Evolutionary conservation across 768 basidiomycete species (phyloP), one percentile per base, ranked within the genome.

Genomic region (Inosperma sp.): DNA sequence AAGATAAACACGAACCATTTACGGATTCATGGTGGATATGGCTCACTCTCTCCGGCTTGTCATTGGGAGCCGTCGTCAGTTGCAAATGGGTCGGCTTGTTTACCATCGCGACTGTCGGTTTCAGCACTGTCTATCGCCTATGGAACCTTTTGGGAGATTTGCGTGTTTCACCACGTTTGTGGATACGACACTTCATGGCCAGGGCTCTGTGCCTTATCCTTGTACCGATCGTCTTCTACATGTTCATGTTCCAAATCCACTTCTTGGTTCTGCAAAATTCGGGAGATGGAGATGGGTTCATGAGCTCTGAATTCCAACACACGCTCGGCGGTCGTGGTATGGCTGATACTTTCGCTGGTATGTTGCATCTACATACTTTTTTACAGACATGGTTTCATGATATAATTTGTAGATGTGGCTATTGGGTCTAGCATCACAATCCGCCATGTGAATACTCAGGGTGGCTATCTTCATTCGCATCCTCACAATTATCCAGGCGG

Each of bases 1-100:
- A 95, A 67, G 87, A 96, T 72, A 85, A 81, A 64, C 76, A 84
- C 47, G 75, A 82, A 43, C 84, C 92, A 0, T 99, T 98, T 69
- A 86, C 87, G 2, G 72, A 80, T 8, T 68, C 74, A 2, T 98
- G 96, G 96, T 99, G 96, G 96, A 73, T 77, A 0, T 95, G 92
- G 88, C 84, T 98, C 26, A 69, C 78, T 10, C 76, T 97, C 33
- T 88, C 90, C 2, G 96, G 96, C 25, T 73, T 95, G 12, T 82
- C 86, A 0, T 83, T 99, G 21, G 96, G 96, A 30, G 93, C 94
- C 4, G 93, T 95, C 42, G 80, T 87, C 26, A 88, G 86, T 60
- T 92, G 91, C 74, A 99, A 98, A 67, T 98, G 95, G 96, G 95
- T 98, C 34, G 96, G 96, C 8, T 74, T 99, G 17, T 97, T 99